These are phyloP conservation scores for Biscogniauxia mediterranea DNA, from an alignment of 2,329 filamentous ascomycete species.

Conservation along the genomic window DNA sequence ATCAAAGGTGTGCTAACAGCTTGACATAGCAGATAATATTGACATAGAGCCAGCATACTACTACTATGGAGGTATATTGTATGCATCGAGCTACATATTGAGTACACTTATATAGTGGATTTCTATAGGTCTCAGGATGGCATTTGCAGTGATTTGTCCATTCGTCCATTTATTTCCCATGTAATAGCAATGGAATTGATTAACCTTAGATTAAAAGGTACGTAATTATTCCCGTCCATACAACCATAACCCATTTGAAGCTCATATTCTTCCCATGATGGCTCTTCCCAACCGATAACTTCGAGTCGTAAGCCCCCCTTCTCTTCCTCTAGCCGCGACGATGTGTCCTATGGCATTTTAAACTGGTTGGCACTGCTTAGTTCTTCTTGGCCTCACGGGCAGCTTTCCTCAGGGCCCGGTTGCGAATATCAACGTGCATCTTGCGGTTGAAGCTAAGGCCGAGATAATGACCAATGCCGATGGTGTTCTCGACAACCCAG, in stretches of 20 bases:
- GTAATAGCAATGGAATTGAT: not conserved
- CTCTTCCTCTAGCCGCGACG: not conserved
- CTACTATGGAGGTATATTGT: no score
- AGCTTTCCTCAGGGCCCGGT: constrained; percentile 77
- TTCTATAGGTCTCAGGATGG: no score
- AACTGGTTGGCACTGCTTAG: constrained; percentile 10
- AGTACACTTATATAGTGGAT: no score
- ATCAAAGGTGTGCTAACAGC: no score
- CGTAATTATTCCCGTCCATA: not conserved
- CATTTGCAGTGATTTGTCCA: no score
- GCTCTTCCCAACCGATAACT: not conserved
- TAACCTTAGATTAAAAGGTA: not conserved
- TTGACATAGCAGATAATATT: no score
- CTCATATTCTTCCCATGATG: not conserved
- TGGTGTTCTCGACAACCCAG: constrained; percentile 68
- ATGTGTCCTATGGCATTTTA: no score
- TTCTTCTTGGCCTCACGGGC: constrained; percentile 76
- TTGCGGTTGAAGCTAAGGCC: constrained; percentile 52
- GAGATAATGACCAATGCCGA: constrained; percentile 48
- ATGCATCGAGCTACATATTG: no score
- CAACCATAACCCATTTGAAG: not conserved
- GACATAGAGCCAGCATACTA: no score
- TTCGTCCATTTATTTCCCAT: no score
- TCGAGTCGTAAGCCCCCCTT: not conserved
- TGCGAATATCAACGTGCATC: constrained; percentile 83